Conservation (phyloP, 1,139 yeast genomes). For the Torulaspora globosa region DNA sequence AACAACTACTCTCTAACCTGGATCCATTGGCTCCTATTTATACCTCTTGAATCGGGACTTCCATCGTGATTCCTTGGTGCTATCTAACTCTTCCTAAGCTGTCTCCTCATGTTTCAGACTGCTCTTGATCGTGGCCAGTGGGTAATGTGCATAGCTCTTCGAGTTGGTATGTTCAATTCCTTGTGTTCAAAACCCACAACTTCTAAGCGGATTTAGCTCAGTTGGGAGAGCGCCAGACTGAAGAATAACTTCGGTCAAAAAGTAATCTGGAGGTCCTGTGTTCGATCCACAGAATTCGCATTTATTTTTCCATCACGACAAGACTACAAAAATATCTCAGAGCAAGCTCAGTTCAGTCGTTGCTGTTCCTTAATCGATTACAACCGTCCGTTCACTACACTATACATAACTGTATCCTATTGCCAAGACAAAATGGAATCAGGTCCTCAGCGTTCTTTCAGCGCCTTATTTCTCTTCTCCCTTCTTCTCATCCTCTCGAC, state of each 20-base stretch:
- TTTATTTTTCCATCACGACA: conserved; percentile 24
- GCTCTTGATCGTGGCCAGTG: too few species aligned
- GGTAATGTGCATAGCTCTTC: too few species aligned
- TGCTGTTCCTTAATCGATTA: not conserved
- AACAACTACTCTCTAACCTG: too few species aligned
- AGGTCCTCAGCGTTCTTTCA: conserved; percentile 54
- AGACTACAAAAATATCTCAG: not conserved
- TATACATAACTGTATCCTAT: not conserved
- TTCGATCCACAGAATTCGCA: conserved; percentile 92
- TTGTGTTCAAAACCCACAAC: not conserved
- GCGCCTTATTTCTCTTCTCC: conserved; percentile 75
- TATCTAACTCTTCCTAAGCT: too few species aligned
- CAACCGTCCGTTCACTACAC: not conserved
- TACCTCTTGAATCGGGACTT: too few species aligned
- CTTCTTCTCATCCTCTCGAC: conserved; percentile 74
- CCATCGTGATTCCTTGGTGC: too few species aligned
- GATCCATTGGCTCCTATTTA: too few species aligned
- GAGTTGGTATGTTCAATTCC: too few species aligned
- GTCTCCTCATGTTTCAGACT: too few species aligned
- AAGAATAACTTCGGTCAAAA: conserved; percentile 22
- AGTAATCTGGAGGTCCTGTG: conserved; percentile 82
- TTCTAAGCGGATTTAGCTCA: conserved; percentile 29
- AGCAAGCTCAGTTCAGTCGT: too few species aligned
- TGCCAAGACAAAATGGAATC: not conserved
- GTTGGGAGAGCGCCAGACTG: conserved; percentile 36